Conservation (phyloP, 176 grass and related monocot genomes). For the Musa troglodytarum region DNA sequence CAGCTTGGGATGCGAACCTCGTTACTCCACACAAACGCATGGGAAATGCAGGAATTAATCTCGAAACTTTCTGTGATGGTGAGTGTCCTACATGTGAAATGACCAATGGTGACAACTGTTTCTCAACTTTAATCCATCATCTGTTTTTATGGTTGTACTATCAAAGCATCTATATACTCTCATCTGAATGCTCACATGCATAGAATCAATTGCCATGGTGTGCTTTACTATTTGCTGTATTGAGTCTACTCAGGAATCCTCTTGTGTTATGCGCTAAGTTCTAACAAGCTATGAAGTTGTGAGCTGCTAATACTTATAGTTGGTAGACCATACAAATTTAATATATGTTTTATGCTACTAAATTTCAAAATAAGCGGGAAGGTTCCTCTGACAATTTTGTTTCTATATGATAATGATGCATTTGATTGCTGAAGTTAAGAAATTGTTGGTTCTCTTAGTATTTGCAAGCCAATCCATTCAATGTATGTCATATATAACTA, state of each 20-base stretch:
- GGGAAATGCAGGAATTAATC: constrained; percentile 61
- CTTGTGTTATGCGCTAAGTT: too few relatives aligned
- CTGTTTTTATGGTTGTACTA: neutral
- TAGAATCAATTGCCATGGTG: neutral
- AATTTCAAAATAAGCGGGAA: neutral
- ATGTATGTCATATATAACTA: neutral
- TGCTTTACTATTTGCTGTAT: too few relatives aligned
- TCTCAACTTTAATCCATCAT: neutral
- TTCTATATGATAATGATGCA: neutral
- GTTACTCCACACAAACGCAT: constrained; percentile 91
- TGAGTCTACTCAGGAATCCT: too few relatives aligned
- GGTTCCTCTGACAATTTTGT: too few relatives aligned
- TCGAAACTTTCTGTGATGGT: constrained; percentile 87
- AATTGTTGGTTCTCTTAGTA: neutral
- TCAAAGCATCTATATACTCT: neutral
- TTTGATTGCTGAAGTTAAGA: neutral
- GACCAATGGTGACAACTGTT: neutral
- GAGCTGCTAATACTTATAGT: too few relatives aligned
- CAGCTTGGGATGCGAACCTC: constrained; percentile 95
- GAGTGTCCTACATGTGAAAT: constrained; percentile 22
- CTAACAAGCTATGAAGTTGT: too few relatives aligned
- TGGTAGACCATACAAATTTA: too few relatives aligned
- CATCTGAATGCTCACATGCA: neutral
- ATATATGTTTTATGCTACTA: neutral
- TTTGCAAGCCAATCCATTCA: neutral